These are phyloP conservation scores for Candida tibetensis DNA, from an alignment of 805 yeast species.

Conservation along the genomic window DNA sequence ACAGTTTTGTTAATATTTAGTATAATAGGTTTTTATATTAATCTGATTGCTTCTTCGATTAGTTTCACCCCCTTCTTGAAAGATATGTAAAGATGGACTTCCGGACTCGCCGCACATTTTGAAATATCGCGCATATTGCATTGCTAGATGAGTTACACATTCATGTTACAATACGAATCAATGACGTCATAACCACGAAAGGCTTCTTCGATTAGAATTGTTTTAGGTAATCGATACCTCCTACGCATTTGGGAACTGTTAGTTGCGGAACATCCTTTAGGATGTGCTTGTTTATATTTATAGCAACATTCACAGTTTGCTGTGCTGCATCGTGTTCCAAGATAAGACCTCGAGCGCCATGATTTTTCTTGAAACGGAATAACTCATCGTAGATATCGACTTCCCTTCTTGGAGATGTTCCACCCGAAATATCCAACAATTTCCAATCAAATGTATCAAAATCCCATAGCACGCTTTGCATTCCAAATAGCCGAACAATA, in stretches of 20 bases:
- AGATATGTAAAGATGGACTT: too few species aligned
- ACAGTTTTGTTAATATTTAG: too few species aligned
- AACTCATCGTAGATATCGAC: constrained; percentile 56
- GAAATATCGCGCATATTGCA: too few species aligned
- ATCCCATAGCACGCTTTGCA: constrained; percentile 89
- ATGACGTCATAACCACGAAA: too few species aligned
- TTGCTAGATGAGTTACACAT: too few species aligned
- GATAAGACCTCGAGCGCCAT: constrained; percentile 55
- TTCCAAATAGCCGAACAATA: constrained; percentile 78
- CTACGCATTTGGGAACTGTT: constrained; percentile 77
- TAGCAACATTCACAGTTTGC: constrained; percentile 67
- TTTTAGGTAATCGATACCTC: constrained; percentile 60
- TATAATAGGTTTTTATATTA: too few species aligned
- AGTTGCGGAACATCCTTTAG: constrained; percentile 55
- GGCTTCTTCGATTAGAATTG: constrained; percentile 15
- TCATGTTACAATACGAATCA: too few species aligned
- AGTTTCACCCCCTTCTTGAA: too few species aligned
- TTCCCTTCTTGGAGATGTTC: constrained; percentile 33
- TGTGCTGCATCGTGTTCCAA: constrained; percentile 81
- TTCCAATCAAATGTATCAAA: constrained; percentile 91
- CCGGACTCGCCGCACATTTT: too few species aligned
- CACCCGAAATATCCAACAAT: constrained; percentile 39
- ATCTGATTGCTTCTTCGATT: too few species aligned
- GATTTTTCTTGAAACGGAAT: constrained; percentile 43
- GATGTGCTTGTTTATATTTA: constrained; percentile 50